Base-by-base conservation (phyloP, 345 rosid genomes). In the Salix viminalis region DNA sequence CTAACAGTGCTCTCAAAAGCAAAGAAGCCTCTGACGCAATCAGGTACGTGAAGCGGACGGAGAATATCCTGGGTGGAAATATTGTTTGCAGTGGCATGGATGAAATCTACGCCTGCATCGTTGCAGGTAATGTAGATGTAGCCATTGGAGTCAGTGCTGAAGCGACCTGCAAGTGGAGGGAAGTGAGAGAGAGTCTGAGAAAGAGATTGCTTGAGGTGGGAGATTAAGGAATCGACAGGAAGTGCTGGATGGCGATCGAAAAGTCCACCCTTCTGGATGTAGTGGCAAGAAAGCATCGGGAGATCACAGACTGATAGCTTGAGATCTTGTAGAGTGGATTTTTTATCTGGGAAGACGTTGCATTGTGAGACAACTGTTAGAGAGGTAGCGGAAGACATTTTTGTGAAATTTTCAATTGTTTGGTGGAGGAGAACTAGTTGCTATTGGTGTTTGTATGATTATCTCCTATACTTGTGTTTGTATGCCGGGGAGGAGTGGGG, bases 251-350 rank as follows among this genome's bases (percentile, higher is more conserved):
- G 89, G 21, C 84, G 84, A 10, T 86, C 80, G 79, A 93, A 92
- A 79, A 93, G 96, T 39, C 84, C 77, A 0, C 99, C 99, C 82
- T 96, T 96, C 26, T 96, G 98, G 77, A 95, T 95, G 78, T 91
- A 95, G 75, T 93, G 97, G 80, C 98, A 93, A 69, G 99, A 95
- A 54, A 95, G 88, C 99, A 95, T 93, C 1, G 98, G 97, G 54
- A 95, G 99, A 86, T 95, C 99, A 72, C 96, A 93, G 79, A 89
- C 97, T 3, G 99, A 90, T 61, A 95, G 94, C 82, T 91, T 88
- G 41, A 95, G 86, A 82, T 95, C 93, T 41, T 50, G 87, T 36
- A 90, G 73, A 1, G 82, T 79, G 44, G 99, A 90, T 67, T 75
- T 89, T 46, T 77, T 56, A 34, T 87, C 77, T 0, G 99, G 99